Base-by-base conservation (phyloP, 805 yeast species). In the Saturnispora hagleri region DNA sequence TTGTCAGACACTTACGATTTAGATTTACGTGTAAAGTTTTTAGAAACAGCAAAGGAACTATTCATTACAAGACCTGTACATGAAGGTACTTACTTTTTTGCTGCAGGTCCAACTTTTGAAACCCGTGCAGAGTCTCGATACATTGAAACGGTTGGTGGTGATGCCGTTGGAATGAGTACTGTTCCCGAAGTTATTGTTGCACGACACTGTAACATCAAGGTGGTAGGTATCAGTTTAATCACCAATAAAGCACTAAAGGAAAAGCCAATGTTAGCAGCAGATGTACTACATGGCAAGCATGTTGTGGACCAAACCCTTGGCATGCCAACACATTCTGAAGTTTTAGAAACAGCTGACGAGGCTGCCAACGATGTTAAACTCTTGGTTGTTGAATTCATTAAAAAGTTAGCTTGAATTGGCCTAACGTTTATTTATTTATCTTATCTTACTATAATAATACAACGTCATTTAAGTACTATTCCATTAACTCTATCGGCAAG, bases 81-180 rank as follows among this genome's bases (percentile, higher is more conserved):
- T 61, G 98, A 91, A 68, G 99, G 98, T 36, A 79, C 83, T 1
- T 91, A 91, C 62, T 78, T 77, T 50, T 90, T 78, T 67, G 95
- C 84, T 7, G 79, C 95, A 5, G 99, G 99, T 0, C 98, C 99
- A 4, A 87, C 97, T 1, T 91, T 84, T 67, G 99, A 91, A 70
- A 79, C 87, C 3, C 75, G 97, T 60, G 96, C 97, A 0, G 99
- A 91, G 70, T 85, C 84, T n/a, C 74, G 95, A 52, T 73, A 83
- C 74, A 71, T 91, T 46, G 67, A 81, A 54, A 58, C 70, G 5
- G 57, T 85, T 28, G 98, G 98, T 9, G 97, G 88, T 48, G 98
- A 91, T 67, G 86, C 93, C 0, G 98, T 90, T 2, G 98, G 98
- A 4, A 91, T 91, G 99, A 86, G 96, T 52, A 93, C 98, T 0